phyloP scores from a whole-genome alignment of 345 rosid genomes.

The Populus simonii region DNA sequence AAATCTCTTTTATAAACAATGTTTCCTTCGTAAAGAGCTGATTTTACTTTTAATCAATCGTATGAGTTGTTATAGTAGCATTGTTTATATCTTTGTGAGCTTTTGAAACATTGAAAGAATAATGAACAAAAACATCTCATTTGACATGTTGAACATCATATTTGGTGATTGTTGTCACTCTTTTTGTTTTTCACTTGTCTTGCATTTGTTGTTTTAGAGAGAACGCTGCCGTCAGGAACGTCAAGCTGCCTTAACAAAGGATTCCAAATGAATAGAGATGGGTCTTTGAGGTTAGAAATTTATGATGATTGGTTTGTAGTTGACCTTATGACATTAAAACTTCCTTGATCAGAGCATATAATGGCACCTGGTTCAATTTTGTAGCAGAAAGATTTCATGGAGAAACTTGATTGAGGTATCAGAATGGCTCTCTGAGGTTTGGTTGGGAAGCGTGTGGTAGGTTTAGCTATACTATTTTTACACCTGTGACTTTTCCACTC shows the following conservation, averaged over 20 bases:
- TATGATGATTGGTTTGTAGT: background rate
- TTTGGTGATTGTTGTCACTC: background rate
- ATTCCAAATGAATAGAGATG: slow-evolving; percentile 11
- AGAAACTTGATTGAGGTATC: background rate
- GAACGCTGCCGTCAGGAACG: slow-evolving; percentile 32
- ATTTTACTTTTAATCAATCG: background rate
- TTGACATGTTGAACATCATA: background rate
- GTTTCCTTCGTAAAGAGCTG: background rate
- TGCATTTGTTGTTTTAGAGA: slow-evolving; percentile 28
- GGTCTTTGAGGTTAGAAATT: background rate
- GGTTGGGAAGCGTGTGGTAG: background rate
- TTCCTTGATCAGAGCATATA: background rate
- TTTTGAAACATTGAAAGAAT: background rate
- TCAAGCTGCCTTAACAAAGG: slow-evolving; percentile 31
- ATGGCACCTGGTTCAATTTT: background rate
- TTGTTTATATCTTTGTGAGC: too few species aligned
- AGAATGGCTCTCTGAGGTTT: background rate
- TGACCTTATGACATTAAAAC: background rate
- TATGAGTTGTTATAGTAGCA: background rate
- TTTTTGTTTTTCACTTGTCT: background rate
- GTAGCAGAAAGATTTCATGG: background rate
- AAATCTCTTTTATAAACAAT: background rate
- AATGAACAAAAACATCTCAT: background rate
- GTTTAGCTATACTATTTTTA: background rate
- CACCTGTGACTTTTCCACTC: background rate